Conservation (phyloP, 805 yeast genomes). For the Ogataea corticis region DNA sequence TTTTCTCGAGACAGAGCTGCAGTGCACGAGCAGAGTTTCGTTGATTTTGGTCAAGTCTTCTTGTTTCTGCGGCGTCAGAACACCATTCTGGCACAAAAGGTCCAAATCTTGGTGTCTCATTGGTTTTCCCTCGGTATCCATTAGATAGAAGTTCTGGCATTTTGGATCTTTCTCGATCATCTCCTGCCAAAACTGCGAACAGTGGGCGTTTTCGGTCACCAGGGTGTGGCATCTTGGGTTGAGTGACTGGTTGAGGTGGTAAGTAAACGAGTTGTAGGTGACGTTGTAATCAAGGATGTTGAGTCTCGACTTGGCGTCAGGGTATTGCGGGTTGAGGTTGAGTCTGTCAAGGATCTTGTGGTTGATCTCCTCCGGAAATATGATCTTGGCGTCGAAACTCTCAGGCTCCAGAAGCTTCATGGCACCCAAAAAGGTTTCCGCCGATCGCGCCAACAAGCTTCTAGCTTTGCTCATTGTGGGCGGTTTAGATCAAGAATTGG, state of each 20-base stretch:
- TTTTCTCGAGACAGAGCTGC: conserved; percentile 35
- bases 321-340: conserved; percentile 38
- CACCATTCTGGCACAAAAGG: conserved; percentile 41
- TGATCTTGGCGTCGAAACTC: conserved; percentile 10
- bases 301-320: conserved; percentile 36
- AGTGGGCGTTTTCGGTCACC: conserved; percentile 33
- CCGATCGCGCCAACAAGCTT: conserved; percentile 6
- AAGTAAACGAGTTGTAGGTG: conserved; percentile 60
- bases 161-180: conserved; percentile 15
- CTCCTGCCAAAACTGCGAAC: conserved; percentile 27
- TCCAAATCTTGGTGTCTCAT: conserved; percentile 23
- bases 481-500: too few relatives aligned
- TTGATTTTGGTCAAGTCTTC: conserved; percentile 24
- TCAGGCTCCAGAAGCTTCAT: conserved; percentile 4
- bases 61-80: conserved; percentile 38
- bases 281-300: conserved; percentile 62
- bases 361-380: conserved; percentile 19
- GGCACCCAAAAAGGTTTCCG: conserved; percentile 12
- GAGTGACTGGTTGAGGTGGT: conserved; percentile 58
- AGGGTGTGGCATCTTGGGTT: conserved; percentile 65
- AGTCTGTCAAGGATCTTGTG: conserved; percentile 47
- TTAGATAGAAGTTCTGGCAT: conserved; percentile 16
- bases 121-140: conserved; percentile 17
- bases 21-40: conserved; percentile 31
- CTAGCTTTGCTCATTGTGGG: conserved; percentile 8